Conservation (phyloP, 1,139 yeast genomes). For the Saccharomyces hybrid region DNA sequence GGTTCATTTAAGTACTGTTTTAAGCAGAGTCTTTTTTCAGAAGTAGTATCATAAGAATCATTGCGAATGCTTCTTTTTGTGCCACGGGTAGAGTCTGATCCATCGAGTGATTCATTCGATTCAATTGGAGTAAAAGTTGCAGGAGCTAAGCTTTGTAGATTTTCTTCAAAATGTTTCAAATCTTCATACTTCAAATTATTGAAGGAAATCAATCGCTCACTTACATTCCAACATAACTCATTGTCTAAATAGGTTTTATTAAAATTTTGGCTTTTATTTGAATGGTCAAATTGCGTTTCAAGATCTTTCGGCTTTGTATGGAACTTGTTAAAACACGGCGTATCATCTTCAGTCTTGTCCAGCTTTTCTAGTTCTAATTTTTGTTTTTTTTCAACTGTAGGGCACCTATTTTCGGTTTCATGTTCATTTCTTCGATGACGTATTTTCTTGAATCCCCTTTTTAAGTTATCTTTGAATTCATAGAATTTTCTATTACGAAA, state of each 20-base stretch:
- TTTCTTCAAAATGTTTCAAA: background rate
- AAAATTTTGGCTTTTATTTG: constrained; percentile 8
- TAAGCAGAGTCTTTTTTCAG: constrained; percentile 1
- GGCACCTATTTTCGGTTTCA: background rate
- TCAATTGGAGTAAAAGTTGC: background rate
- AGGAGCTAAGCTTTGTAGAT: background rate
- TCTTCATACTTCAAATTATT: background rate
- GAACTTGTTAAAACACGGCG: constrained; percentile 13
- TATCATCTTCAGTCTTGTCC: background rate
- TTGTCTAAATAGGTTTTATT: background rate
- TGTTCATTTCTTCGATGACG: background rate
- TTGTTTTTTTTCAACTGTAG: background rate
- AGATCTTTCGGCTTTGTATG: constrained; percentile 13
- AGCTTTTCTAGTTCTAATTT: background rate
- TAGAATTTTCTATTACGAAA: background rate
- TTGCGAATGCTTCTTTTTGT: background rate
- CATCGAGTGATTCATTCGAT: background rate
- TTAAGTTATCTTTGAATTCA: background rate
- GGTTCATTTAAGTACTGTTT: background rate
- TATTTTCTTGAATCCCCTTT: background rate
- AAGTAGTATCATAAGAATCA: background rate
- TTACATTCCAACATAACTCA: background rate
- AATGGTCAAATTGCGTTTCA: constrained; percentile 14
- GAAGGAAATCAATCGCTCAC: background rate
- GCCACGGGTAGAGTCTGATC: background rate